Conservation (phyloP, 305 asterid genomes). For the Galium porrigens region DNA sequence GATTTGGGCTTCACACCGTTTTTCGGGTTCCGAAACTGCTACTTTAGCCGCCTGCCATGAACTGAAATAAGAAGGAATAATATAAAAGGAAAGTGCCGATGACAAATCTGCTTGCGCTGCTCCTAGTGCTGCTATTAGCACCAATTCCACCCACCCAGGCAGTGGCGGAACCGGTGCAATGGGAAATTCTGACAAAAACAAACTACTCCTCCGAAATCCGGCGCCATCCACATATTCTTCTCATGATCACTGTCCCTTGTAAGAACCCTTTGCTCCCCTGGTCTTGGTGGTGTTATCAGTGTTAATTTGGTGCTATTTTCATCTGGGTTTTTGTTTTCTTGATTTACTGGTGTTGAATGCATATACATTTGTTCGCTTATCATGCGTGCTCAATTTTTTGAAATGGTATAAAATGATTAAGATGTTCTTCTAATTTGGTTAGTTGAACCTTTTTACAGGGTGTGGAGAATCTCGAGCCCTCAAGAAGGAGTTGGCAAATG, state of each 20-base stretch:
- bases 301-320: not conserved
- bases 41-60: not conserved
- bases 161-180: slow-evolving; percentile 23
- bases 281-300: not conserved
- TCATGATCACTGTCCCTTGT: slow-evolving; percentile 79
- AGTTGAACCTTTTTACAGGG: slow-evolving; percentile 41
- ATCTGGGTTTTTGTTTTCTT: not conserved
- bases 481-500: slow-evolving; percentile 55
- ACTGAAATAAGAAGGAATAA: not conserved
- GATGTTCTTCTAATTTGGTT: slow-evolving; percentile 5
- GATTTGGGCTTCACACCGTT: not conserved
- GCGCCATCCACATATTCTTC: slow-evolving; percentile 51
- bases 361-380: not conserved
- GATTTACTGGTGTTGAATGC: not conserved
- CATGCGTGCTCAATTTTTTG: not conserved
- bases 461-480: slow-evolving; percentile 80
- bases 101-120: not conserved
- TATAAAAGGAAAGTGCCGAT: not conserved
- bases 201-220: slow-evolving; percentile 61
- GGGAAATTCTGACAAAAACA: slow-evolving; percentile 52
- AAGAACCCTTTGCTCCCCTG: slow-evolving; percentile 15
- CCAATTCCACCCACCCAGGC: not conserved
- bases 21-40: not conserved
- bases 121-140: not conserved
- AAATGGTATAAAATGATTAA: not conserved